phyloP scores from a whole-genome alignment of 176 grass and related monocot genomes.

The Echinochloa phyllopogon region DNA sequence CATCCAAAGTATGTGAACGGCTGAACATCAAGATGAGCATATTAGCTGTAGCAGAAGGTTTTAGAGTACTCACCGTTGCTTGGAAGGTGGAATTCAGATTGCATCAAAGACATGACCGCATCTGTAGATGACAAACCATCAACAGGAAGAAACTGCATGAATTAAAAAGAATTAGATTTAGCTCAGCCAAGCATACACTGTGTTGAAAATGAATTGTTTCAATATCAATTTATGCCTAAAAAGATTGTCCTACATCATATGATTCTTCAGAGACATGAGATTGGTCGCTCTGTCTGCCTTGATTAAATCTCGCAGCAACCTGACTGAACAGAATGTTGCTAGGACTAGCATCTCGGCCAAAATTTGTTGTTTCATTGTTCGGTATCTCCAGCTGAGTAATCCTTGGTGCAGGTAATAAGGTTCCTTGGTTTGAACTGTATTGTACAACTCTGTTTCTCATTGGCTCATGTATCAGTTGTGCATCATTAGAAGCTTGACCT shows the following conservation, averaged over 20 bases:
- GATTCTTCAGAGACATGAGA: constrained; percentile 37
- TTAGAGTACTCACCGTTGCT: constrained; percentile 40
- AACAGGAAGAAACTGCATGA: constrained; percentile 17
- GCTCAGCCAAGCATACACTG: neutral
- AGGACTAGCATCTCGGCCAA: constrained; percentile 22
- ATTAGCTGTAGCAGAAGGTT: constrained; percentile 8
- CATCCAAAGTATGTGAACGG: constrained; percentile 24
- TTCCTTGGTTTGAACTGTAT: constrained; percentile 33
- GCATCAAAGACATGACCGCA: constrained; percentile 21
- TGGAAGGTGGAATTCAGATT: constrained; percentile 30
- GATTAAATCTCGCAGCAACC: constrained; percentile 15
- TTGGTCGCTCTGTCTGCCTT: neutral
- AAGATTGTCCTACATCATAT: constrained; percentile 31
- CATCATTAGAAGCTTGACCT: constrained; percentile 37
- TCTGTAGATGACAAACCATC: constrained; percentile 12
- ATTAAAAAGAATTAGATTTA: constrained; percentile 30
- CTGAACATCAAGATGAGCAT: constrained; percentile 26
- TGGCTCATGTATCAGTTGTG: constrained; percentile 15
- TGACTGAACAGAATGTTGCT: constrained; percentile 30
- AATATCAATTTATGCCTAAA: too few species aligned
- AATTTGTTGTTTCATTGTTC: constrained; percentile 31
- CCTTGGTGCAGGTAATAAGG: constrained; percentile 38
- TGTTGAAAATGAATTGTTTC: neutral
- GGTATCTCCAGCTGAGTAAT: constrained; percentile 27
- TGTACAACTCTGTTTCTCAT: constrained; percentile 7